Evolutionary conservation across 2,329 filamentous ascomycete species (phyloP).

Genomic region (Juglanconis juglandina): DNA sequence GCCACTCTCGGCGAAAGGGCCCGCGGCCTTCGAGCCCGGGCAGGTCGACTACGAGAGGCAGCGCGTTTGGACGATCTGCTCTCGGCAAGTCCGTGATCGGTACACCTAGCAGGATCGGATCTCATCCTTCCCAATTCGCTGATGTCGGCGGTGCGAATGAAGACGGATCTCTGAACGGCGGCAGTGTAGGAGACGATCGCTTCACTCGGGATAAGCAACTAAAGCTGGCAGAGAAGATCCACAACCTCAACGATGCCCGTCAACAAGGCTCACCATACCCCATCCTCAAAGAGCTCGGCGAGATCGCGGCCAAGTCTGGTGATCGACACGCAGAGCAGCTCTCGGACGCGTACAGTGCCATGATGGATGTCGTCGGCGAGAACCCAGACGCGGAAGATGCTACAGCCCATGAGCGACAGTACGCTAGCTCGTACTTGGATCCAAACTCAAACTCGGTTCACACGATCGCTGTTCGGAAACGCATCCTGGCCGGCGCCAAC

Average conservation of each 20-base stretch:
- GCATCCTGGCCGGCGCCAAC: constrained; percentile 76
- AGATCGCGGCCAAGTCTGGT: constrained; percentile 67
- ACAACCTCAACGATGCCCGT: constrained; percentile 74
- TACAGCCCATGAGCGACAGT: constrained; percentile 72
- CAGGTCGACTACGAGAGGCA: constrained; percentile 39
- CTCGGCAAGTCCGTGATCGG: constrained; percentile 86
- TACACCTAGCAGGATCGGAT: constrained; percentile 65
- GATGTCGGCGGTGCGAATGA: constrained; percentile 60
- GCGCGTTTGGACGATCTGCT: constrained; percentile 62
- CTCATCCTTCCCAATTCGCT: constrained; percentile 63
- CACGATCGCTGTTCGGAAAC: constrained; percentile 68
- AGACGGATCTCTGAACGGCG: constrained; percentile 41
- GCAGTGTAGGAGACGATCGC: constrained; percentile 64
- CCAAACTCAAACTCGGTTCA: constrained; percentile 63
- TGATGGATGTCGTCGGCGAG: constrained; percentile 77
- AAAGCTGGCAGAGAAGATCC: constrained; percentile 75
- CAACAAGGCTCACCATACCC: constrained; percentile 62
- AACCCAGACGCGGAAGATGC: constrained; percentile 58
- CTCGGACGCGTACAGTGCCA: constrained; percentile 76
- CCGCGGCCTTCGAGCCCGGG: constrained; percentile 30
- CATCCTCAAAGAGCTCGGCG: constrained; percentile 70
- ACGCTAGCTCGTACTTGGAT: constrained; percentile 72
- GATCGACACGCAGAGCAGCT: constrained; percentile 72
- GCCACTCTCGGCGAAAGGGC: constrained; percentile 51
- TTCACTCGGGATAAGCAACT: constrained; percentile 80